phyloP scores from a whole-genome alignment of 768 basidiomycete genomes.

The Naganishia randhawae region DNA sequence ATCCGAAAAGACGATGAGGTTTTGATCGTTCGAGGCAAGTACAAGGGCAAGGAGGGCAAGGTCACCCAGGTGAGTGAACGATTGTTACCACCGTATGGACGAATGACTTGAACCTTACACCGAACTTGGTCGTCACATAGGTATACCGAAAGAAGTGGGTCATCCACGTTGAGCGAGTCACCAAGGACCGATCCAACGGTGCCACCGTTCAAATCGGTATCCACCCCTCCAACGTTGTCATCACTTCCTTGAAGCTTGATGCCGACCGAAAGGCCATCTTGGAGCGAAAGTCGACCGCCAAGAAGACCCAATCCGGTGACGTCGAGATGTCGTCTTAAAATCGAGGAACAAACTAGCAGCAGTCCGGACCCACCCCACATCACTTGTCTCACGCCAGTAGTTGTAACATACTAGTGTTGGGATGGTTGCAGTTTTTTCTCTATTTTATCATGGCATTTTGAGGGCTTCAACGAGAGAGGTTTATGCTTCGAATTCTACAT shows the following conservation, averaged over 20 bases:
- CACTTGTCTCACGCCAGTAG: slow-evolving; percentile 19
- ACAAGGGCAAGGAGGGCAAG: slow-evolving; percentile 99
- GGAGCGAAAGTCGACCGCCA: slow-evolving; percentile 46
- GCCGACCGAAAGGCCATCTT: slow-evolving; percentile 52
- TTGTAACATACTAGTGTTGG: slow-evolving; percentile 24
- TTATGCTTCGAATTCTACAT: no score
- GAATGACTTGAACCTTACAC: background rate
- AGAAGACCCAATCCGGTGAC: slow-evolving; percentile 37
- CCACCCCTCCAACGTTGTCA: slow-evolving; percentile 94
- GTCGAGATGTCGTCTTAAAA: slow-evolving; percentile 47
- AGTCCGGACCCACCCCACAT: slow-evolving; percentile 17
- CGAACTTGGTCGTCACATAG: slow-evolving; percentile 53
- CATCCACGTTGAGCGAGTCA: slow-evolving; percentile 95
- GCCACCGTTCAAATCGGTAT: slow-evolving; percentile 89
- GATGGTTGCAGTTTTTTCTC: slow-evolving; percentile 21
- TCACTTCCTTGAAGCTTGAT: slow-evolving; percentile 72
- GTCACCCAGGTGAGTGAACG: slow-evolving; percentile 60
- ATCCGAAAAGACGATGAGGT: slow-evolving; percentile 99
- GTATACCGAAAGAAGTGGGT: slow-evolving; percentile 99
- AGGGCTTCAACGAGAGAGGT: background rate
- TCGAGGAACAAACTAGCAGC: slow-evolving; percentile 14
- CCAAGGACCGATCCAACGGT: slow-evolving; percentile 95
- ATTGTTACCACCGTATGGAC: background rate
- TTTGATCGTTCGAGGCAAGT: slow-evolving; percentile 90
- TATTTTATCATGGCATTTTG: slow-evolving; percentile 23